Percentiles rank a stretch among this genome's conserved stretches.
Conservation (phyloP, 768 basidiomycete species). For the Boletellus ananas region DNA sequence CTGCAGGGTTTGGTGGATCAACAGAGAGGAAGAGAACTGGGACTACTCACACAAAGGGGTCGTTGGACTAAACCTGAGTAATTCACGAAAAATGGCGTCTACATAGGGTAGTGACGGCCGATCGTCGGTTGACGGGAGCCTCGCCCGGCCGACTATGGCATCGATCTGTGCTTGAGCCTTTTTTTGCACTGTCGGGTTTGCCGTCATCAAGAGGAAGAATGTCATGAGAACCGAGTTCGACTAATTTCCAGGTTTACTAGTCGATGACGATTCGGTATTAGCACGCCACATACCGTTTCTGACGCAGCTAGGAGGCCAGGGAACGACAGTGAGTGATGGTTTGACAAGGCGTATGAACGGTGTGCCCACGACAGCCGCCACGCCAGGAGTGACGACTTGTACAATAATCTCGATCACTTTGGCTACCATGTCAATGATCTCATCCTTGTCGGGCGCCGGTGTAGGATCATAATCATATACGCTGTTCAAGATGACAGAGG, state of each 20-base stretch:
- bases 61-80: not conserved
- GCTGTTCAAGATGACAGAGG: constrained; percentile 13
- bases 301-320: not conserved
- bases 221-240: not conserved
- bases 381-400: not conserved
- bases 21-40: not conserved
- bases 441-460: constrained; percentile 7
- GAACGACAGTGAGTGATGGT: not conserved
- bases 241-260: not conserved
- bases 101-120: not conserved
- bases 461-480: constrained; percentile 15
- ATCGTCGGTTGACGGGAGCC: not conserved
- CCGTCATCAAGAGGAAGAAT: not conserved
- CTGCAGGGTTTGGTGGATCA: not conserved
- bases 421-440: not conserved
- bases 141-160: not conserved
- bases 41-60: not conserved
- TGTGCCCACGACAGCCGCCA: constrained; percentile 4
- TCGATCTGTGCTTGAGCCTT: not conserved
- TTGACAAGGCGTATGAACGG: not conserved
- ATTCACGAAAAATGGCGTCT: not conserved
- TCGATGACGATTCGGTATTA: not conserved
- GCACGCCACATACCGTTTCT: not conserved
- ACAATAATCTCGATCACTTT: not conserved
- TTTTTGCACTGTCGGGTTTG: not conserved